Evolutionary conservation across 306 rosid genomes (phyloP), one percentile per base, ranked within the genome.

Genomic region (Carpinus viminea): DNA sequence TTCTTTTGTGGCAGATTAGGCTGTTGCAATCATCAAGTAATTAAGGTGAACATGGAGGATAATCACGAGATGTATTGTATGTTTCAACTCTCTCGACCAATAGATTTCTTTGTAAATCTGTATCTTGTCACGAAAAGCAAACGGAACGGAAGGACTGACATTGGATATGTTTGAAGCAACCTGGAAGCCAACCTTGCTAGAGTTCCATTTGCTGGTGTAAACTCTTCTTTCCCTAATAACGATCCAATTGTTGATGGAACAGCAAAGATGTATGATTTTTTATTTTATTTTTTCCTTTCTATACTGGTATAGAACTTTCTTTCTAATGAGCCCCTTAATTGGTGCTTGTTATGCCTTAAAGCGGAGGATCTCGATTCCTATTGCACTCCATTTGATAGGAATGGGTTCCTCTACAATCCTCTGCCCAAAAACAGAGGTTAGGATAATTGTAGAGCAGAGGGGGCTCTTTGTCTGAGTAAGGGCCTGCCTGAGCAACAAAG

Each of bases 121-220:
- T 69, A 69, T 18, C 20, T 48, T 13, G 15, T 16, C 28, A 36
- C 10, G 16, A 55, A 62, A 28, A 73, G 41, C 69, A 57, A 3
- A 9, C 48, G 64, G 13, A 21, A 78, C 48, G 55, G 13, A 17
- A 78, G 2, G 15, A 48, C 69, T 34, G 54, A 57, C 28, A 51
- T 70, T 15, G 51, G 43, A 77, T 4, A 72, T 21, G 78, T 38
- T 41, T 15, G 73, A 57, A 74, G 51, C 61, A 45, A 68, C 38
- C 18, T 8, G 8, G 31, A 68, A 47, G 55, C 54, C 31, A 77
- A 57, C 55, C 55, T 71, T 47, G 62, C 28, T 64, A 7, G 36
- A 62, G 34, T 50, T 60, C 73, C 70, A 41, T 20, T 20, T 62
- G 11, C 64, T 36, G 56, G n/a, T 59, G 48, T 11, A 76, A 41